Evolutionary conservation across 2,329 filamentous ascomycete species (phyloP).

Genomic region (Fusarium torulosum): DNA sequence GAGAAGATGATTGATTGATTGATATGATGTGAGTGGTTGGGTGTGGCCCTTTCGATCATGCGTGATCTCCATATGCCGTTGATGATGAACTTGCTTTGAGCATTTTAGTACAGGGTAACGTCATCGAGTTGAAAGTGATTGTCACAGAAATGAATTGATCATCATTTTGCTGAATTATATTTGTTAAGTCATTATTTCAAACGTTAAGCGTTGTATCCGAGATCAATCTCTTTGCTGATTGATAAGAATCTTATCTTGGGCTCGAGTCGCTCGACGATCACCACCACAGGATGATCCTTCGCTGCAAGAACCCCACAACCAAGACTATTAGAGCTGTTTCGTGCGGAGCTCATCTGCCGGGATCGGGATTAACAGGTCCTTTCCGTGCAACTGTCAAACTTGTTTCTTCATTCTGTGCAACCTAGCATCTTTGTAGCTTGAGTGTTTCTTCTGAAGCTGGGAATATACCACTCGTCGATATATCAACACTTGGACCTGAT

Average conservation of each 20-base stretch:
- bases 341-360: conserved; percentile 19
- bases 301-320: conserved; percentile 8
- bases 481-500: background rate
- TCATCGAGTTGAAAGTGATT: background rate
- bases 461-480: background rate
- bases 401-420: background rate
- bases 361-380: background rate
- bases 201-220: background rate
- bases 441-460: background rate
- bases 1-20: background rate
- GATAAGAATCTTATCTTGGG: conserved; percentile 27
- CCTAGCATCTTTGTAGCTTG: background rate
- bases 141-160: background rate
- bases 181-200: background rate
- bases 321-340: background rate
- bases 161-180: background rate
- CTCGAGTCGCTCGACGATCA: conserved; percentile 6
- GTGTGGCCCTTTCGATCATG: background rate
- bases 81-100: background rate
- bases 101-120: too few relatives aligned
- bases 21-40: background rate
- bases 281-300: conserved; percentile 13
- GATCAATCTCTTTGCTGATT: conserved; percentile 9
- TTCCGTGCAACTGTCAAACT: too few relatives aligned
- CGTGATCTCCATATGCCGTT: too few relatives aligned